Evolutionary conservation across 441 rosid genomes (phyloP), one percentile per base, ranked within the genome.

Genomic region (Heliophila coronopifolia): DNA sequence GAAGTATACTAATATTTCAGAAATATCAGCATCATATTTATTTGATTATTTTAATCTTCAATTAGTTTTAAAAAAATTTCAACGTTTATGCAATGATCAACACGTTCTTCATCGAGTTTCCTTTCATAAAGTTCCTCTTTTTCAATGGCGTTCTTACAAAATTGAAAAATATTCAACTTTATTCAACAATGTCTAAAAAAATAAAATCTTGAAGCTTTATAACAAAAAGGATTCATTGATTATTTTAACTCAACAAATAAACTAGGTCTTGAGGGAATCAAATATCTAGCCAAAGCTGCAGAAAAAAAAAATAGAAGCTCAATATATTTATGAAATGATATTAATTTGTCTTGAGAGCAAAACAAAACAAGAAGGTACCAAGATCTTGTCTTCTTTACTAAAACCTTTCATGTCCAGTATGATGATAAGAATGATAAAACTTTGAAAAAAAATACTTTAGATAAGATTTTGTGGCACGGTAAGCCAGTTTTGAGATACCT

Each of bases 321-420:
- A 11, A 24, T 63, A 47, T 7, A 3, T 54, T 4, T 45, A 47
- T 3, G 61, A 56, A 1, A 11, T 54, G 10, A 27, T 46, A 3
- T 9, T 47, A 5, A 24, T 62, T 0, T 63, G 68, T 25, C 13
- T 17, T 8, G 61, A 10, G 3, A 42, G 27, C 3, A 4, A 46
- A 36, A 1, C 8, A n/a, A 44, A 54, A 25, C 50, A 62, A 37
- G 13, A 11, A 6, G 59, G 59, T 13, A 35, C 33, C 6, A 17
- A 31, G 20, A 12, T 44, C 0, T 25, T 52, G 37, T 52, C 54
- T 26, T 19, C 66, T 17, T 35, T 52, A 2, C 18, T 2, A 13
- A 37, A 37, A 3, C 38, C 25, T 13, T 10, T 1, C n/a, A 24
- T 43, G 56, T 27, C 33, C 6, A 34, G 6, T 10, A 50, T 31